Conservation (phyloP, 345 rosid species). For the Iberis pinnata region DNA sequence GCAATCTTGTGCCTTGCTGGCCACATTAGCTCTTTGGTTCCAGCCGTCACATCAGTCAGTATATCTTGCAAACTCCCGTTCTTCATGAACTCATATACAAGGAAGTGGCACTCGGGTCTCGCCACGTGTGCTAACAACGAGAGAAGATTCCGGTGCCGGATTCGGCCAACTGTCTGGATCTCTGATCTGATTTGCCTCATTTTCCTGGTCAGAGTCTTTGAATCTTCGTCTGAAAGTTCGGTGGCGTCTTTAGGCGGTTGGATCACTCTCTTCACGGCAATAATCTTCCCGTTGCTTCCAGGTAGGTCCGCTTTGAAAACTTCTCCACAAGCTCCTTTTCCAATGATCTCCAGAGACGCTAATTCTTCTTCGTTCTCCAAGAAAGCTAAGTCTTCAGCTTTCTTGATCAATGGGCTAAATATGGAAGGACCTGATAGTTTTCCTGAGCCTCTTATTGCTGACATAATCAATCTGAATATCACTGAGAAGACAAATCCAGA, state of each 20-base stretch:
- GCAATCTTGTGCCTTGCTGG: slow-evolving; percentile 61
- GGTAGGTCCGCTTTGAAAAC: slow-evolving; percentile 77
- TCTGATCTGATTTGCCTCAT: slow-evolving; percentile 82
- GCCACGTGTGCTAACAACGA: slow-evolving; percentile 73
- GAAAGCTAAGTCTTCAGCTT: slow-evolving; percentile 71
- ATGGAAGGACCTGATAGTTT: slow-evolving; percentile 51
- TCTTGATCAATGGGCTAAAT: slow-evolving; percentile 73
- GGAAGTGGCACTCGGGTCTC: slow-evolving; percentile 66
- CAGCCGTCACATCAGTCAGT: slow-evolving; percentile 37
- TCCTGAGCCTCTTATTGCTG: slow-evolving; percentile 42
- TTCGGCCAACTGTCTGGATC: slow-evolving; percentile 72
- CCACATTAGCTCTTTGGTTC: slow-evolving; percentile 61
- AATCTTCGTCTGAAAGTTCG: slow-evolving; percentile 66
- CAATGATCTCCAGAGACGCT: slow-evolving; percentile 47
- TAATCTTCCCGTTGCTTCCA: slow-evolving; percentile 53
- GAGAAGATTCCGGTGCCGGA: slow-evolving; percentile 74
- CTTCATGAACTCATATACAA: slow-evolving; percentile 83
- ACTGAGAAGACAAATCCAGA: slow-evolving; percentile 63
- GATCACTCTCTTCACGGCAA: slow-evolving; percentile 67
- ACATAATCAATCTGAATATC: slow-evolving; percentile 47
- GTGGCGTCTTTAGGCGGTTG: slow-evolving; percentile 68
- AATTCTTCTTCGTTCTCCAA: slow-evolving; percentile 65
- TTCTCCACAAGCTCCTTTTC: slow-evolving; percentile 89
- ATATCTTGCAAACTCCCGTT: slow-evolving; percentile 82
- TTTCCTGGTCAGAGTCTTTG: slow-evolving; percentile 48